These are phyloP conservation scores for Globisporangium perplexum DNA, from an alignment of 352 stramenopile genomes.

Conservation along the genomic window DNA sequence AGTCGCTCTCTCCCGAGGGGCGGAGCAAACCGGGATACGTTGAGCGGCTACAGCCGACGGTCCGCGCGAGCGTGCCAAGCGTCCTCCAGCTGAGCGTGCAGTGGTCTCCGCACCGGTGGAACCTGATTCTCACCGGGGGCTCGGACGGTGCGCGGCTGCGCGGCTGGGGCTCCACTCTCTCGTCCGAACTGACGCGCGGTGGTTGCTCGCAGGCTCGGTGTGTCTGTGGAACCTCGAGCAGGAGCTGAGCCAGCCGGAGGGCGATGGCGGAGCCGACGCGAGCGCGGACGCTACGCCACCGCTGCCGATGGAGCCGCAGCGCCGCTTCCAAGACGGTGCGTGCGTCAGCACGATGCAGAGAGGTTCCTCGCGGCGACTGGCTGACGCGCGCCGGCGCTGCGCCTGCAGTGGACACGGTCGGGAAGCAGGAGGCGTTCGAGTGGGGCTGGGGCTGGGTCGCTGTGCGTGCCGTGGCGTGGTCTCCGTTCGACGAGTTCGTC, in stretches of 20 bases:
- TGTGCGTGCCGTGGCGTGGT: constrained; percentile 73
- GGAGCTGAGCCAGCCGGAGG: constrained; percentile 4
- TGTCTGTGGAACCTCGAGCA: constrained; percentile 73
- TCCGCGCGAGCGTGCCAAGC: constrained; percentile 27
- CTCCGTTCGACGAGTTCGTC: constrained; percentile 76
- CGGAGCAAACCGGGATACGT: constrained; percentile 18
- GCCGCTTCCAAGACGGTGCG: constrained; percentile 77
- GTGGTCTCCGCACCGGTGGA: constrained; percentile 68
- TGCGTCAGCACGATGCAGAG: neutral
- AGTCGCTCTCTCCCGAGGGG: constrained; percentile 23
- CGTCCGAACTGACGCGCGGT: neutral
- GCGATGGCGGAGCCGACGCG: constrained; percentile 2
- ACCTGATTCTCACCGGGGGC: constrained; percentile 71
- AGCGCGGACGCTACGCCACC: neutral
- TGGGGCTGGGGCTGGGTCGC: constrained; percentile 83
- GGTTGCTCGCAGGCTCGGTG: constrained; percentile 41
- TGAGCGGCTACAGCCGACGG: constrained; percentile 40
- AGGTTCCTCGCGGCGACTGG: neutral
- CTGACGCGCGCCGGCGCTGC: neutral
- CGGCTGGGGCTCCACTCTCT: neutral
- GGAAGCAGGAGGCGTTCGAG: constrained; percentile 78
- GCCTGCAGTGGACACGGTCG: constrained; percentile 62
- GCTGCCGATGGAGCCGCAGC: constrained; percentile 54
- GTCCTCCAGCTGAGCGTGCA: constrained; percentile 65
- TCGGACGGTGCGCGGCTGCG: constrained; percentile 49